Base-by-base conservation (phyloP, 768 basidiomycete species). In the Austroboletus festivus region DNA sequence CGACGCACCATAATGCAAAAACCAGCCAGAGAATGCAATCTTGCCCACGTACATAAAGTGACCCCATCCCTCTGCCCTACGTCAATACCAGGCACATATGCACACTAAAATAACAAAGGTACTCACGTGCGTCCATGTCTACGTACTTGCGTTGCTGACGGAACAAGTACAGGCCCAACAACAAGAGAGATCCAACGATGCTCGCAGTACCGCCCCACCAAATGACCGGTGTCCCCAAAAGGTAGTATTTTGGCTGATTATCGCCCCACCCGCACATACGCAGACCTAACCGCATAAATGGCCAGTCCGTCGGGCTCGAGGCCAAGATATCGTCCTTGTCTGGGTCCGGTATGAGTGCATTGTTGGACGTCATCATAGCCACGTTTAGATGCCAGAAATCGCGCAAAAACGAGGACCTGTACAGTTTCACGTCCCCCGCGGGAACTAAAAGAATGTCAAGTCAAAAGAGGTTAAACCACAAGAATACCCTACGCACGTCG, bases 321-420 rank as follows among this genome's bases (percentile, higher is more conserved):
- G 95, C 96, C 44, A 99, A 82, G 62, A 97, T 92, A 65, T 99
- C 96, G 58, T 95, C 92, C 71, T 98, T 98, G 75, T 99, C 96
- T 0, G 95, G 93, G 61, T 99, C 93, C 1, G 96, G 96, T 34
- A 98, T 68, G 46, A 99, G 85, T 0, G 96, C 95, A 63, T 99
- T 99, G 73, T 99, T 99, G 5, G 96, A 97, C 0, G 95, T 96
- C 91, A 94, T 93, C 96, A 99, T 99, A 8, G 94, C 96, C 21
- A 99, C 92, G 62, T 99, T 99, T 48, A 99, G 81, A 65, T 99
- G 95, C 85, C 92, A 94, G 70, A 99, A 99, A 71, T 99, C 95
- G 44, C 89, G 85, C 39, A 95, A 71, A 79, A 99, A 99, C 0
- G 95, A 87, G 2, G 95, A 95, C 33, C 72, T 77, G 72, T 95